These are phyloP conservation scores for Boletellus ananas DNA, from an alignment of 768 basidiomycete species.

Conservation along the genomic window DNA sequence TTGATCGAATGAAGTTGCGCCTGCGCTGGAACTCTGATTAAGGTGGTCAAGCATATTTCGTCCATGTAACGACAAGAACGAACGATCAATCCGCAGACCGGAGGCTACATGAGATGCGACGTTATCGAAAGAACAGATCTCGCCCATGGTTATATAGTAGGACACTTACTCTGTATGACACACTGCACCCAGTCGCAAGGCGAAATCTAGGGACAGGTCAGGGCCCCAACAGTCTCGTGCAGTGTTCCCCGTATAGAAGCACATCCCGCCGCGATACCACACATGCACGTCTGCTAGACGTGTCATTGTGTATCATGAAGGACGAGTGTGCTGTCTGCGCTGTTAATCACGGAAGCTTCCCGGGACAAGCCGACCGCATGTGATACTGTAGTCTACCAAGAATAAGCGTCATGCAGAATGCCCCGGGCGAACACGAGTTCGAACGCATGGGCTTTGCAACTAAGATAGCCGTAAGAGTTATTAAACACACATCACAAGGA, in stretches of 20 bases:
- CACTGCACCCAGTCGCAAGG: not conserved
- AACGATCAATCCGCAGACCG: not conserved
- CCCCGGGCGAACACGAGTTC: not conserved
- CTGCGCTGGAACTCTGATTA: not conserved
- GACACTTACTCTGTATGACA: not conserved
- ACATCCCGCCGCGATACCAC: conserved; percentile 2
- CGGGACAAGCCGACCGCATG: not conserved
- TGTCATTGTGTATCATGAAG: conserved; percentile 4
- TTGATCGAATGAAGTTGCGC: conserved; percentile 5
- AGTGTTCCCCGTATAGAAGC: conserved; percentile 3
- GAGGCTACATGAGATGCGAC: conserved; percentile 4
- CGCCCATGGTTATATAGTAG: conserved; percentile 2
- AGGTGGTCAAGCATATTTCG: not conserved
- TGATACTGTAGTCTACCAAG: conserved; percentile 1
- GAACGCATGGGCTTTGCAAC: not conserved
- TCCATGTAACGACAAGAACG: not conserved
- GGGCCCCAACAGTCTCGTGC: conserved; percentile 1
- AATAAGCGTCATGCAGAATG: not conserved
- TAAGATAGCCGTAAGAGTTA: too few species aligned
- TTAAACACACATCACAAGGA: too few species aligned
- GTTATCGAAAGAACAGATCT: conserved; percentile 10
- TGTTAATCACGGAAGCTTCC: not conserved
- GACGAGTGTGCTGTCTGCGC: conserved; percentile 1
- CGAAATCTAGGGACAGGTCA: conserved; percentile 5
- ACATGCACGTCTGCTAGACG: too few species aligned